A percentile compares a stretch with the other conserved stretches of the same genome.
phyloP scores from a whole-genome alignment of 2,329 filamentous ascomycete species.

The Aureobasidium sp. region DNA sequence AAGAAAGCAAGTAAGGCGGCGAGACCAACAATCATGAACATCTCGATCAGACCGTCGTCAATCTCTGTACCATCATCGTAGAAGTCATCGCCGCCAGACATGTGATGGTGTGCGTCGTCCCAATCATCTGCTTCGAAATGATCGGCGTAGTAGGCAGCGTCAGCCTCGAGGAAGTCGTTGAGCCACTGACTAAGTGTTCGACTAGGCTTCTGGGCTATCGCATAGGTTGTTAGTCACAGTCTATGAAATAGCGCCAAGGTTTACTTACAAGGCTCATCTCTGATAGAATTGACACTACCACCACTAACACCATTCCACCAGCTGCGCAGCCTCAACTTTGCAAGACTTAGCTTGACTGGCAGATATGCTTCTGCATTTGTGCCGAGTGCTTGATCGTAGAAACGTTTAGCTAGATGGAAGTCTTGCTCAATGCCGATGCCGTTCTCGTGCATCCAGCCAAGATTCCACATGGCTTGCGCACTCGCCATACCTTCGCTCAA shows the following conservation, averaged over 20 bases:
- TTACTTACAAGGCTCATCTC: constrained; percentile 53
- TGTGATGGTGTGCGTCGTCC: constrained; percentile 25
- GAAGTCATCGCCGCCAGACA: constrained; percentile 42
- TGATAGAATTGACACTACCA: constrained; percentile 86
- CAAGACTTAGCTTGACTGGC: constrained; percentile 78
- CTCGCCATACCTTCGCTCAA: constrained; percentile 87
- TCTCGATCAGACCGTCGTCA: constrained; percentile 77
- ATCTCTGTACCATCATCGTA: constrained; percentile 50
- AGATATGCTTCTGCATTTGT: constrained; percentile 89
- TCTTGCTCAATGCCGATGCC: constrained; percentile 88
- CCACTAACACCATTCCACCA: constrained; percentile 92
- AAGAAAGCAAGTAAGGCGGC: constrained; percentile 67
- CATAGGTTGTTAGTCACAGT: background rate
- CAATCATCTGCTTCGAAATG: constrained; percentile 44
- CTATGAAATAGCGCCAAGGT: background rate
- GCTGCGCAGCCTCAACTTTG: constrained; percentile 77
- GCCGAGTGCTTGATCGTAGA: constrained; percentile 86
- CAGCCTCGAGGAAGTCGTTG: constrained; percentile 66
- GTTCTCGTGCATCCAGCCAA: constrained; percentile 99
- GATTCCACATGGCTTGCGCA: constrained; percentile 91
- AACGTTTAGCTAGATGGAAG: constrained; percentile 92
- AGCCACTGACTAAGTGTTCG: constrained; percentile 72
- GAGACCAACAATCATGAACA: constrained; percentile 72
- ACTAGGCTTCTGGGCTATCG: constrained; percentile 45
- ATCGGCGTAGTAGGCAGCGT: constrained; percentile 30